Conservation (phyloP, 441 rosid species). For the Flueggea neowawraea region DNA sequence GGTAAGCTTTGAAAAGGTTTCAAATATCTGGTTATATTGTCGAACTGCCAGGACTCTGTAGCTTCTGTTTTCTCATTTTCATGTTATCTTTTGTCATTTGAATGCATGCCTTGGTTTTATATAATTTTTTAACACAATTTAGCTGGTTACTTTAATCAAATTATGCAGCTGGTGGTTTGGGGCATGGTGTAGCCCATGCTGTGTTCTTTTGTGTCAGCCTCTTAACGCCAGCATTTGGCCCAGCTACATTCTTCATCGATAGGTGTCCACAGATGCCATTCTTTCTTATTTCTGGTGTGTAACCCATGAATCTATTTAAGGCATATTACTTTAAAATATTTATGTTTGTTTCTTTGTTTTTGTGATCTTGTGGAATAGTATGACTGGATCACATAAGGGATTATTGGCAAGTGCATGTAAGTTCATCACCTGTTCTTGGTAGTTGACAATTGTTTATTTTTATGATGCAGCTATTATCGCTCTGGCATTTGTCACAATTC, state of each 20-base stretch:
- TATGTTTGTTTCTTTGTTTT: neutral
- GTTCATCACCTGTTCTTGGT: neutral
- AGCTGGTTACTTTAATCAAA: conserved; percentile 15
- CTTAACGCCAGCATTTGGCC: conserved; percentile 97
- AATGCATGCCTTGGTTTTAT: neutral
- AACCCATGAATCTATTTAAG: neutral
- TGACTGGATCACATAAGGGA: neutral
- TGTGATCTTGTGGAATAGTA: no score
- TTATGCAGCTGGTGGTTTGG: conserved; percentile 97
- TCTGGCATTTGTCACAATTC: conserved; percentile 90
- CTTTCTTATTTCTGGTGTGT: conserved; percentile 90
- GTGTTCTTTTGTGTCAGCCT: conserved; percentile 96
- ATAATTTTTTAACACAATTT: neutral
- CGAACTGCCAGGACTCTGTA: neutral
- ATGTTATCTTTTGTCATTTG: neutral
- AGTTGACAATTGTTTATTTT: conserved; percentile 6
- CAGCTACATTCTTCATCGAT: conserved; percentile 80
- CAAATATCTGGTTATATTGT: conserved; percentile 1
- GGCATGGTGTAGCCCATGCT: conserved; percentile 97
- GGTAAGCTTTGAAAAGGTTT: conserved; percentile 42
- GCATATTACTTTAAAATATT: neutral
- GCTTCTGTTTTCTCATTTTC: neutral
- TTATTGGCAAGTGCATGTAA: neutral
- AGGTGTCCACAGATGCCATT: conserved; percentile 79
- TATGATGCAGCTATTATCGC: conserved; percentile 72